Conservation (phyloP, 2,329 filamentous ascomycete genomes). For the Penicillium sp. region DNA sequence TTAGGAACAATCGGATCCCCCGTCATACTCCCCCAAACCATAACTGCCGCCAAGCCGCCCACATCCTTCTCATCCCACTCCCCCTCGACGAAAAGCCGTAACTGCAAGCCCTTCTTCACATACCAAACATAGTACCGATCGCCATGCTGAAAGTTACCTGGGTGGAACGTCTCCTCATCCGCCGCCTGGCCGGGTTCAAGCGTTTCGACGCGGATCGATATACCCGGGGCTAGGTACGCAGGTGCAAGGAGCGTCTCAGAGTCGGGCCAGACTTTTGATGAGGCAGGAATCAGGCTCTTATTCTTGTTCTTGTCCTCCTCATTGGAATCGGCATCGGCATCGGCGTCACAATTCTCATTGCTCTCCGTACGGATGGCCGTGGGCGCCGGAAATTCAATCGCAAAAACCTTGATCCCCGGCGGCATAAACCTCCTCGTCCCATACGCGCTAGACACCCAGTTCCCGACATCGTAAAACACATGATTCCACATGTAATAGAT, state of each 20-base stretch:
- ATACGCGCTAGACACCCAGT: background rate
- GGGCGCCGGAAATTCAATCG: background rate
- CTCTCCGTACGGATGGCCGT: background rate
- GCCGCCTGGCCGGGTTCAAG: background rate
- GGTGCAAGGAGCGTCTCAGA: background rate
- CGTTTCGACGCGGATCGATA: background rate
- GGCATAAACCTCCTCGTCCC: background rate
- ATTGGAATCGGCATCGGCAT: background rate
- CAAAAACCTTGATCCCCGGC: background rate
- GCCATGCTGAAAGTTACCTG: background rate
- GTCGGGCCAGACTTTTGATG: background rate
- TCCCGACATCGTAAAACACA: background rate
- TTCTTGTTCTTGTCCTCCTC: background rate
- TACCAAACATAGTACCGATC: background rate
- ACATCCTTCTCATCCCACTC: background rate
- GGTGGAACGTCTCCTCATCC: background rate
- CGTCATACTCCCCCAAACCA: background rate
- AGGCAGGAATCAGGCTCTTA: no score
- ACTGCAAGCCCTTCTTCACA: background rate
- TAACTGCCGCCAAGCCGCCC: background rate
- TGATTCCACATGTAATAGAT: conserved; percentile 1
- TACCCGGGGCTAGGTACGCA: background rate
- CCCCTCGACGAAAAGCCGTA: background rate
- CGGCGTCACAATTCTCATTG: no score
- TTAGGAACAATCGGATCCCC: background rate